Conservation (phyloP, 148 eudicot species). For the Drosera capensis region DNA sequence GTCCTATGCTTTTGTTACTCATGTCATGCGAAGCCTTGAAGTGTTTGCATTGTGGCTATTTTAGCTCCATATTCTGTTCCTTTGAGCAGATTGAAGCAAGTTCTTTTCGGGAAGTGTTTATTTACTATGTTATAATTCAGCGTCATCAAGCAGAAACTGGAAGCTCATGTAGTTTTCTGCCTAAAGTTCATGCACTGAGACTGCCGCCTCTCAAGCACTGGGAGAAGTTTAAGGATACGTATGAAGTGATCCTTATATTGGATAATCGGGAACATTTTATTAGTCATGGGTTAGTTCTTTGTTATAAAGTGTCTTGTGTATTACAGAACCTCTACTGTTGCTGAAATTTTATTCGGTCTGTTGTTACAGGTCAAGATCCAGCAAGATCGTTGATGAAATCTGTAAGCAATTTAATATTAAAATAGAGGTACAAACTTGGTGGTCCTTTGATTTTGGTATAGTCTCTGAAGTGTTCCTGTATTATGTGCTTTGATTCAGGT, state of each 20-base stretch:
- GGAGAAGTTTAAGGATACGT: slow-evolving; percentile 64
- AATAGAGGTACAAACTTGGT: slow-evolving; percentile 46
- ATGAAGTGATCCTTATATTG: slow-evolving; percentile 60
- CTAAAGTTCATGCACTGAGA: slow-evolving; percentile 22
- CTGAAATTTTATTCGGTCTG: slow-evolving; percentile 1
- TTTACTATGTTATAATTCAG: slow-evolving; percentile 14
- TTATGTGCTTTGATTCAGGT: background rate
- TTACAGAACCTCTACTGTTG: background rate
- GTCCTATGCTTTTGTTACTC: no score
- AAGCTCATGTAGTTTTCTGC: slow-evolving; percentile 11
- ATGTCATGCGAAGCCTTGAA: no score
- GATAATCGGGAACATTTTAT: slow-evolving; percentile 84
- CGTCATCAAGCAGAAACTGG: slow-evolving; percentile 17
- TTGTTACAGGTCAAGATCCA: slow-evolving; percentile 51
- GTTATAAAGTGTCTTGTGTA: background rate
- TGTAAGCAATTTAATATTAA: slow-evolving; percentile 35
- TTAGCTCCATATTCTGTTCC: background rate
- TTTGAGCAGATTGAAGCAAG: background rate
- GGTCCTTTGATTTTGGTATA: background rate
- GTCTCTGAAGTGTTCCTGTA: background rate
- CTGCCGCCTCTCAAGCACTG: slow-evolving; percentile 65
- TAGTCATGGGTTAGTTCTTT: slow-evolving; percentile 44
- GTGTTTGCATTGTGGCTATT: no score
- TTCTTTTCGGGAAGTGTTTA: background rate
- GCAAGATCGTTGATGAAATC: slow-evolving; percentile 48